Conservation (phyloP, 1,284 basidiomycete species). For the Mycena citricolor region DNA sequence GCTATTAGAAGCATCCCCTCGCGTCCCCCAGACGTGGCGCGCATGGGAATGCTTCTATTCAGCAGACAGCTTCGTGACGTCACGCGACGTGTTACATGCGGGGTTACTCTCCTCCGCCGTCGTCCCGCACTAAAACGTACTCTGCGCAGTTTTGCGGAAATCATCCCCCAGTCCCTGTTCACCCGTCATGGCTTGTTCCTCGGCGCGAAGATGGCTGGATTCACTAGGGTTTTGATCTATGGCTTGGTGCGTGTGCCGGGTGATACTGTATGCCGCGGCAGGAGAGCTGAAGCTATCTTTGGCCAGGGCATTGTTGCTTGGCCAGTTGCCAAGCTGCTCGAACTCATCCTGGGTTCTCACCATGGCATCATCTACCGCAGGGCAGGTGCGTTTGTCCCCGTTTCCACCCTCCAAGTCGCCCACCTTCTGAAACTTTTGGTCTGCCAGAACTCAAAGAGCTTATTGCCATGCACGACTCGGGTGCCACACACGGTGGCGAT, state of each 20-base stretch:
- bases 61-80: slow-evolving; percentile 37
- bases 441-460: slow-evolving; percentile 67
- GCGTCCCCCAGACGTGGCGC: neutral
- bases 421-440: no score
- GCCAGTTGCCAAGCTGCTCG: slow-evolving; percentile 75
- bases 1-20: slow-evolving; percentile 13
- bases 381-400: slow-evolving; percentile 32
- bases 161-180: slow-evolving; percentile 89
- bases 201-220: slow-evolving; percentile 86
- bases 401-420: neutral
- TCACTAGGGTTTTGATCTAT: slow-evolving; percentile 72
- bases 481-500: slow-evolving; percentile 63
- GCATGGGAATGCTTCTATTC: slow-evolving; percentile 2
- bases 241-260: slow-evolving; percentile 49
- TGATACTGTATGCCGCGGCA: no score
- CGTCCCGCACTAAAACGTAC: slow-evolving; percentile 10
- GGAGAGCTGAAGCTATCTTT: slow-evolving; percentile 2
- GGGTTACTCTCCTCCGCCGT: no score
- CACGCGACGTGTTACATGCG: no score
- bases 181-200: slow-evolving; percentile 91
- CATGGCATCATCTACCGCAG: slow-evolving; percentile 63
- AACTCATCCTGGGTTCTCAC: slow-evolving; percentile 61
- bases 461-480: slow-evolving; percentile 68
- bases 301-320: slow-evolving; percentile 73
- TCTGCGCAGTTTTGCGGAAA: slow-evolving; percentile 73